phyloP scores from a whole-genome alignment of 306 rosid genomes.

The Herpetospermum pedunculosum region DNA sequence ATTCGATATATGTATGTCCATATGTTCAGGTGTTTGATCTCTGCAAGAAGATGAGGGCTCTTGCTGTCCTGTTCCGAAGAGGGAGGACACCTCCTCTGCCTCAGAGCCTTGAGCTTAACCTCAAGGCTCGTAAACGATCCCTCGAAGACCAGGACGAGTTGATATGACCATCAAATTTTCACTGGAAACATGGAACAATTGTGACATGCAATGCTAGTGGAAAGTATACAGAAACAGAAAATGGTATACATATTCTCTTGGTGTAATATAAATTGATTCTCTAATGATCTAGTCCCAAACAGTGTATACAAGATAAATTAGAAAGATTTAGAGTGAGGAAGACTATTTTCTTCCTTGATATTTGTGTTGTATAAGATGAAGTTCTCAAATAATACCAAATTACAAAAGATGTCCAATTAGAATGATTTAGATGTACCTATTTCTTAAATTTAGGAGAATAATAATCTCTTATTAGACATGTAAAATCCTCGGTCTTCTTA shows the following conservation, averaged over 20 bases:
- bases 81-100: constrained; percentile 93
- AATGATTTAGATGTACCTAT: not conserved
- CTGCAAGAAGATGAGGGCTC: constrained; percentile 80
- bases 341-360: not conserved
- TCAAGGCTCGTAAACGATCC: constrained; percentile 69
- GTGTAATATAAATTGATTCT: not conserved
- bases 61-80: constrained; percentile 87
- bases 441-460: too few species aligned
- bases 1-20: constrained; percentile 1
- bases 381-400: not conserved
- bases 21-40: constrained; percentile 68
- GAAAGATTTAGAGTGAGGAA: not conserved
- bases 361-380: not conserved
- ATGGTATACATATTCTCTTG: not conserved
- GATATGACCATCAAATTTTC: constrained; percentile 18
- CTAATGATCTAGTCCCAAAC: not conserved
- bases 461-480: too few species aligned
- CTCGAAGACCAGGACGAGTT: constrained; percentile 81
- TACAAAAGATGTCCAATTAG: not conserved
- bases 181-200: not conserved
- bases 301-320: not conserved
- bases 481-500: too few species aligned
- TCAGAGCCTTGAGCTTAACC: constrained; percentile 72
- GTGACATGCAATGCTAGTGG: not conserved
- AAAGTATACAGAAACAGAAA: not conserved